Percentiles rank a stretch among this genome's conserved stretches.
Evolutionary conservation across 2,329 filamentous ascomycete species (phyloP).

Genomic region (Septoria petroselini): DNA sequence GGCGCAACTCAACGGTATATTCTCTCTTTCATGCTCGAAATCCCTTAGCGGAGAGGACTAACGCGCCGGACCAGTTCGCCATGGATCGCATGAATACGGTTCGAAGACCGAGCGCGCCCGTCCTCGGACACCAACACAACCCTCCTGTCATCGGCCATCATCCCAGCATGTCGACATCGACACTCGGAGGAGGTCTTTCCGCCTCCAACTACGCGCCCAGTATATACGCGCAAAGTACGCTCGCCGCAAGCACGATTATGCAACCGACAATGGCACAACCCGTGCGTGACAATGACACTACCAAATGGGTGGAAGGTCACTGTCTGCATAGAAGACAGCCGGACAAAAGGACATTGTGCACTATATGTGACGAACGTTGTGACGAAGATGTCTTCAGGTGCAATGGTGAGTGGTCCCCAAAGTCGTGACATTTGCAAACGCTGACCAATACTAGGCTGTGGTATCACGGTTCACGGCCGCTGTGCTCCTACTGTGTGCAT

Average conservation of each 20-base stretch:
- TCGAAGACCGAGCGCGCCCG: conserved; percentile 61
- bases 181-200: conserved; percentile 43
- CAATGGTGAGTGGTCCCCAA: conserved; percentile 44
- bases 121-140: conserved; percentile 38
- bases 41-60: conserved; percentile 33
- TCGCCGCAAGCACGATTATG: conserved; percentile 83
- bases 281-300: conserved; percentile 73
- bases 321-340: conserved; percentile 65
- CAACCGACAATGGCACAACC: conserved; percentile 77
- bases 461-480: conserved; percentile 54
- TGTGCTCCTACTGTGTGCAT: conserved; percentile 60
- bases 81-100: conserved; percentile 67
- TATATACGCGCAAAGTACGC: conserved; percentile 79
- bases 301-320: conserved; percentile 80
- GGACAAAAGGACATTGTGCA: conserved; percentile 62
- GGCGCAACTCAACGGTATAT: conserved; percentile 76
- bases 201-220: conserved; percentile 67
- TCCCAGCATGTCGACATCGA: conserved; percentile 65
- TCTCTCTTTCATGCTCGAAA: conserved; percentile 32
- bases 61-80: conserved; percentile 57
- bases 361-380: conserved; percentile 72
- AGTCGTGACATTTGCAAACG: background rate
- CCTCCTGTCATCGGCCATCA: conserved; percentile 58
- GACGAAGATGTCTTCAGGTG: conserved; percentile 74
- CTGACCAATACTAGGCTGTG: conserved; percentile 51